Evolutionary conservation across 176 grass and related monocot species (phyloP).

Genomic region (Bolboschoenus planiculmis): DNA sequence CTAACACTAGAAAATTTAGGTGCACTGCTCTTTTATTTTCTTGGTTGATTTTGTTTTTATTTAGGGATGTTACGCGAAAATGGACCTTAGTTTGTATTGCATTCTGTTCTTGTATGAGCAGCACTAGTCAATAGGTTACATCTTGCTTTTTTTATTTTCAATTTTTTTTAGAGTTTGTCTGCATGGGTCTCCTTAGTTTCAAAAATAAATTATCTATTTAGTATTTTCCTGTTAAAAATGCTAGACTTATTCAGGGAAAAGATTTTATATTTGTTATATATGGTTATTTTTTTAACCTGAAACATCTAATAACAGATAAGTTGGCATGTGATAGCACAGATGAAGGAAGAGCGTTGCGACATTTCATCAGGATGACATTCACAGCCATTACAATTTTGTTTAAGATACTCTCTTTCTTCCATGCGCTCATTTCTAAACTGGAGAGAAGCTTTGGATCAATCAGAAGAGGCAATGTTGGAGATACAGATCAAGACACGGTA

Average conservation of each 20-base stretch:
- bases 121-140: not conserved
- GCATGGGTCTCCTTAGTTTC: too few relatives aligned
- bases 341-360: slow-evolving; percentile 44
- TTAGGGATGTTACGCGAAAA: not conserved
- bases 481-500: slow-evolving; percentile 42
- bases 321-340: slow-evolving; percentile 26
- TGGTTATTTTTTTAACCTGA: slow-evolving; percentile 23
- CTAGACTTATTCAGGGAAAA: not conserved
- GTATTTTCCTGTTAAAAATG: not conserved
- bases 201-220: not conserved
- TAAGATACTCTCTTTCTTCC: slow-evolving; percentile 62
- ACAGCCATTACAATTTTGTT: slow-evolving; percentile 48
- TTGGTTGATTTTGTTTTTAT: not conserved
- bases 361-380: slow-evolving; percentile 51
- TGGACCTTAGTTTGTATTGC: not conserved
- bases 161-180: too few relatives aligned
- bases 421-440: slow-evolving; percentile 28
- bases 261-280: not conserved
- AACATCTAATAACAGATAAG: slow-evolving; percentile 35
- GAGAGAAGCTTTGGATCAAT: slow-evolving; percentile 40
- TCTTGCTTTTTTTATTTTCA: not conserved
- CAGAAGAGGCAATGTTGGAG: slow-evolving; percentile 22
- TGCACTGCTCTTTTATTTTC: not conserved
- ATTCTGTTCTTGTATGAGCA: not conserved
- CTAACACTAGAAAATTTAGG: not conserved